A percentile compares a stretch with the other conserved stretches of the same genome.
Conservation (phyloP, 495 filamentous ascomycete species). For the Cladorrhinum samala region DNA sequence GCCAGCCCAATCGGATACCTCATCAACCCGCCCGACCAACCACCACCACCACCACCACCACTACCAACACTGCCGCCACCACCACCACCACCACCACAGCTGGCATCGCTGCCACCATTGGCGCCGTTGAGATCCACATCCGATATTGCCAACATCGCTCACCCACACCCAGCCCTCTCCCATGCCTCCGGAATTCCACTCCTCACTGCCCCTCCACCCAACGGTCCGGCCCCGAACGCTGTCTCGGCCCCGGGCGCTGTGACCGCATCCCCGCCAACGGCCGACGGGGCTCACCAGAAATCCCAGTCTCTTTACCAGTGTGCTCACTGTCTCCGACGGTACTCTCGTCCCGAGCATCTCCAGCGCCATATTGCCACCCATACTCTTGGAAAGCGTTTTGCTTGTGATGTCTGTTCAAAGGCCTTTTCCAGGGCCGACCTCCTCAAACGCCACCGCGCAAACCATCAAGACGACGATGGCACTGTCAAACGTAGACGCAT, state of each 20-base stretch:
- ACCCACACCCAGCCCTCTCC: too few species aligned
- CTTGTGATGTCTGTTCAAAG: conserved; percentile 45
- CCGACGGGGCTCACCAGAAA: conserved; percentile 18
- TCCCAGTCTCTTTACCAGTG: conserved; percentile 45
- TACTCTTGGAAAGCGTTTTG: conserved; percentile 51
- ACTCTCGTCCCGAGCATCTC: conserved; percentile 51
- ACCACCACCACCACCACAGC: neutral
- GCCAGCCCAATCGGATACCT: conserved; percentile 25
- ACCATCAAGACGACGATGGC: conserved; percentile 41
- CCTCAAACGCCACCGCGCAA: conserved; percentile 49
- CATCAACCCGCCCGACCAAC: conserved; percentile 15
- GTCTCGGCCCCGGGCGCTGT: neutral
- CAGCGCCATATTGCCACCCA: conserved; percentile 53
- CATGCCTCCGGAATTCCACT: too few species aligned
- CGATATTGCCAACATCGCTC: too few species aligned
- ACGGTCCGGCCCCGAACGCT: neutral
- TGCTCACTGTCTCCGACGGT: conserved; percentile 47
- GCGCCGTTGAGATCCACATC: too few species aligned
- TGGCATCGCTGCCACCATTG: neutral
- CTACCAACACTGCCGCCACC: neutral
- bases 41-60: conserved; percentile 2
- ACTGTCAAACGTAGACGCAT: conserved; percentile 38
- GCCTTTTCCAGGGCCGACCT: conserved; percentile 50
- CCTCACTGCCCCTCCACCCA: neutral
- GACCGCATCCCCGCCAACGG: neutral